Base-by-base conservation (phyloP, 192 early-diverging fungal species). In the Anaeromyces robustus region DNA sequence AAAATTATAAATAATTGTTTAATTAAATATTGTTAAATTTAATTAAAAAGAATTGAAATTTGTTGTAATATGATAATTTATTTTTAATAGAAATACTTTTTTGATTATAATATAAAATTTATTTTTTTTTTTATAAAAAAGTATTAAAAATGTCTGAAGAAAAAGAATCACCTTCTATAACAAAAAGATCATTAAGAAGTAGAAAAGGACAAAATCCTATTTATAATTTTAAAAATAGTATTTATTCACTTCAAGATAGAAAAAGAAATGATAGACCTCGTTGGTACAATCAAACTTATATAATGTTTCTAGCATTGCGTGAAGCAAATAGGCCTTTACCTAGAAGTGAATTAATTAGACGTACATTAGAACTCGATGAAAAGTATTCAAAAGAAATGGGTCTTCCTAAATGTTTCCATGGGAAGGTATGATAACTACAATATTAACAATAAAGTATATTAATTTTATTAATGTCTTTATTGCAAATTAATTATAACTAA, bases 231-330 rank as follows among this genome's bases (percentile, higher is more conserved):
- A 52, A 52, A 52, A 52, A 13, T 52, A 52, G 13, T 4, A 18
- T 22, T 22, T 22, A 52, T 22, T 1, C 2, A 22, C 0, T 1
- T 22, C 2, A 4, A 22, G 43, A 52, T 22, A 52, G 22, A 14
- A 13, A 52, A 22, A 52, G 22, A 22, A 52, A 19, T 52, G 22
- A 22, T 14, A 83, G 85, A 80, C 95, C 95, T 28, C 86, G 95
- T n/a, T 97, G 96, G 96, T 94, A 95, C 41, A 97, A 90, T 77
- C 95, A 96, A 81, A 91, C 92, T 30, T 96, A 95, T 83, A 84
- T 97, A 81, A 86, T 97, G 84, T 94, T 94, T 80, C 81, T 96
- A 81, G 93, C 94, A 11, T 85, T 97, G 29, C 86, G 93, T 12
- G 88, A 88, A 79, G 89, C 94, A 19, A 86, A 88, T 26, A 83